Percentiles rank a stretch among this genome's conserved stretches.
These are phyloP conservation scores for Cucumis sativus DNA, from an alignment of 306 rosid species.

Conservation along the genomic window DNA sequence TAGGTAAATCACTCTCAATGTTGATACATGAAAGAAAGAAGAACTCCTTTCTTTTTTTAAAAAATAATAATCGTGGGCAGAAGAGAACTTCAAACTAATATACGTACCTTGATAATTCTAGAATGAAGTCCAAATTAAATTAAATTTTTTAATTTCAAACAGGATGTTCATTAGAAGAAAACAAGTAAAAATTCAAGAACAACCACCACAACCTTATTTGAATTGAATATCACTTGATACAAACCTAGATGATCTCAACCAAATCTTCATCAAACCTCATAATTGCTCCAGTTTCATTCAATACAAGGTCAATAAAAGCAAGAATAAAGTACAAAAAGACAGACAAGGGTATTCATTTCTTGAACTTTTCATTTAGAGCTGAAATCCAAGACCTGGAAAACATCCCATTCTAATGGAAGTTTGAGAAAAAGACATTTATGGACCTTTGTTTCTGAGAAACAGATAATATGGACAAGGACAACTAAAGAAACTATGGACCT, in stretches of 20 bases:
- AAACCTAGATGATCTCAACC: background rate
- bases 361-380: background rate
- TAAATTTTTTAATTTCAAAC: background rate
- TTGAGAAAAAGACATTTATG: background rate
- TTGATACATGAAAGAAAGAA: too few relatives aligned
- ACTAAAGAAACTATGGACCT: background rate
- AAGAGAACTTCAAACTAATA: too few relatives aligned
- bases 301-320: background rate
- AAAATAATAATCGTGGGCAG: too few relatives aligned
- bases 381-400: background rate
- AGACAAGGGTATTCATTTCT: background rate
- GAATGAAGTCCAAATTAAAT: background rate
- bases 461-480: constrained; percentile 2
- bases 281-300: background rate
- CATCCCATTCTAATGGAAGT: background rate
- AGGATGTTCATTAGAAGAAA: background rate
- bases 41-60: too few relatives aligned
- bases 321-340: background rate
- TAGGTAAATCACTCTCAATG: too few relatives aligned
- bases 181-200: background rate
- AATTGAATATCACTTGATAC: background rate
- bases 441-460: background rate
- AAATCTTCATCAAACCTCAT: background rate
- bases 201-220: background rate
- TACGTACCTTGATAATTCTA: background rate